These are phyloP conservation scores for Penicillium sp. DNA, from an alignment of 2,329 filamentous ascomycete species.

Conservation along the genomic window DNA sequence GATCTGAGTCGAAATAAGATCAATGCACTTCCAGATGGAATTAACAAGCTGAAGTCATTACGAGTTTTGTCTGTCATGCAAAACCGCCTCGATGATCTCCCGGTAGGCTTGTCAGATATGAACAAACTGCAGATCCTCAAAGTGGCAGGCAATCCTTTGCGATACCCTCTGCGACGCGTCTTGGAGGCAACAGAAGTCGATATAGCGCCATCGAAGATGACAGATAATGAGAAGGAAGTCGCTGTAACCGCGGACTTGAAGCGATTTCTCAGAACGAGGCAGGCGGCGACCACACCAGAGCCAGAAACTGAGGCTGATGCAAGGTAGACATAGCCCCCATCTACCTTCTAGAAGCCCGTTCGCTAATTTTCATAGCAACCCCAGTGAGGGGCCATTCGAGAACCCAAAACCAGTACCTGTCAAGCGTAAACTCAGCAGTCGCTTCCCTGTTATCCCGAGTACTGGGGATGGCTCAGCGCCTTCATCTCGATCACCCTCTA, in stretches of 20 bases:
- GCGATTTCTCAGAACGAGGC: slow-evolving; percentile 53
- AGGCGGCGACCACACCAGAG: slow-evolving; percentile 38
- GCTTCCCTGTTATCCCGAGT: slow-evolving; percentile 57
- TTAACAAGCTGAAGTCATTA: slow-evolving; percentile 75
- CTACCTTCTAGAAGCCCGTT: background rate
- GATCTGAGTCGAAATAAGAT: slow-evolving; percentile 90
- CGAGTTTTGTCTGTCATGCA: slow-evolving; percentile 86
- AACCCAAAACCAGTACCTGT: slow-evolving; percentile 65
- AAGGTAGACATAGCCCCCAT: slow-evolving; percentile 30
- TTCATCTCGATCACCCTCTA: slow-evolving; percentile 67
- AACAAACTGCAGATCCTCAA: slow-evolving; percentile 83
- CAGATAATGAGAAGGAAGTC: slow-evolving; percentile 60
- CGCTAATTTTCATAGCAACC: slow-evolving; percentile 22
- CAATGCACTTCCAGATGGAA: slow-evolving; percentile 70
- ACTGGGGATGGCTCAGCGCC: slow-evolving; percentile 57
- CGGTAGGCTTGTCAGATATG: slow-evolving; percentile 83
- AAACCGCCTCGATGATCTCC: slow-evolving; percentile 81
- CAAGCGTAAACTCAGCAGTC: slow-evolving; percentile 53
- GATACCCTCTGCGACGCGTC: slow-evolving; percentile 71
- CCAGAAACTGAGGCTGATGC: slow-evolving; percentile 49
- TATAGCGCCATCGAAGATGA: slow-evolving; percentile 53
- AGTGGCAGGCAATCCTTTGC: slow-evolving; percentile 81
- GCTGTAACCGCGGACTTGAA: slow-evolving; percentile 61
- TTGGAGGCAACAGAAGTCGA: slow-evolving; percentile 66
- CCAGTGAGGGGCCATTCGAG: slow-evolving; percentile 70